Conservation (phyloP, 2,329 filamentous ascomycete genomes). For the Didymella pomorum region DNA sequence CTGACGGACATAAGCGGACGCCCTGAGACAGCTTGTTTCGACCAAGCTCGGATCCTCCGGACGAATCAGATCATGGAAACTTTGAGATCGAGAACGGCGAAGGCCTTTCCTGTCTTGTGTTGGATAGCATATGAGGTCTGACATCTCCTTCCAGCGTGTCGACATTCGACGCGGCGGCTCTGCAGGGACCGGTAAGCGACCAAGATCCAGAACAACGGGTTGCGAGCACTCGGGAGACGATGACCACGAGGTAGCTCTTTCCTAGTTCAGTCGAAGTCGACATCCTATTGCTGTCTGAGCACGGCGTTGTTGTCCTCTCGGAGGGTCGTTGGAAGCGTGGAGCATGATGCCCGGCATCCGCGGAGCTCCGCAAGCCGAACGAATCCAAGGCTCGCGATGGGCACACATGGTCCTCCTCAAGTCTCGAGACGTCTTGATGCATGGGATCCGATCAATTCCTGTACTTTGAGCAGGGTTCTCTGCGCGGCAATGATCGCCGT, state of each 20-base stretch:
- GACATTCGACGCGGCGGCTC: background rate
- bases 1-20: conserved; percentile 11
- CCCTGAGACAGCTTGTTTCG: background rate
- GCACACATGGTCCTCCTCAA: background rate
- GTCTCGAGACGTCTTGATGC: conserved; percentile 6
- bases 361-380: conserved; percentile 22
- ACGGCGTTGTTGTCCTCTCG: background rate
- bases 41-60: background rate
- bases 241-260: background rate
- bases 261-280: background rate
- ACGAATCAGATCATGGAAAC: background rate
- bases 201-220: background rate
- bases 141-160: background rate
- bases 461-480: conserved; percentile 38
- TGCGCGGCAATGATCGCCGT: conserved; percentile 35
- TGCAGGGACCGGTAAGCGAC: conserved; percentile 1
- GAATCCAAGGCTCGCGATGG: background rate
- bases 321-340: background rate
- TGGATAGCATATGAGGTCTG: background rate
- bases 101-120: background rate
- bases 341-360: conserved; percentile 12
- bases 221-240: background rate
- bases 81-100: background rate
- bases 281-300: conserved; percentile 4
- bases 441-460: conserved; percentile 33